Percentiles rank a stretch among this genome's conserved stretches.
These are phyloP conservation scores for Rhytidiadelphus loreus DNA, from an alignment of 225 moss, liverwort and hornwort species.

Conservation along the genomic window DNA sequence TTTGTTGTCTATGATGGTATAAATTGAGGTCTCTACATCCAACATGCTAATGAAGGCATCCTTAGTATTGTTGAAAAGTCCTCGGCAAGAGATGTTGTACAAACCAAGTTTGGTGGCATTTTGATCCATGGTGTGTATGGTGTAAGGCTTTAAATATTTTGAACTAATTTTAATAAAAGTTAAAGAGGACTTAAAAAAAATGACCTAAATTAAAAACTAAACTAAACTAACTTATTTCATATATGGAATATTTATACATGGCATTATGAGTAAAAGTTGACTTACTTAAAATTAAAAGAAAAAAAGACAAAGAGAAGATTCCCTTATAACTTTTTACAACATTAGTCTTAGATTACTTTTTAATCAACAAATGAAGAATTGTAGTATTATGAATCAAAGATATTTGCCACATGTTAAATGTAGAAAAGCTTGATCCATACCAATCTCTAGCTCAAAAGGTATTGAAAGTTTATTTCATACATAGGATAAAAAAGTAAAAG, in stretches of 20 bases:
- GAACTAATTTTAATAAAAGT: not conserved
- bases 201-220: not conserved
- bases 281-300: not conserved
- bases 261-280: not conserved
- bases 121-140: not conserved
- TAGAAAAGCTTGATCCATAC: not conserved
- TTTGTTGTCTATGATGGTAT: not conserved
- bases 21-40: fast-evolving
- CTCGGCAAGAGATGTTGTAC: fast-evolving
- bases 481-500: not conserved
- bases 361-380: not conserved
- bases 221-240: not conserved
- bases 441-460: fast-evolving
- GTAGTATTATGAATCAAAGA: not conserved
- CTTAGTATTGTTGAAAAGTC: too few relatives aligned
- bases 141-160: not conserved
- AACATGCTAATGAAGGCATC: fast-evolving
- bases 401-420: too few relatives aligned
- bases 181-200: not conserved
- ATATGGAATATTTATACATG: not conserved
- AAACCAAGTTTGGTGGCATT: not conserved
- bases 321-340: fast-evolving
- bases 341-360: not conserved
- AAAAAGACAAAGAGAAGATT: fast-evolving
- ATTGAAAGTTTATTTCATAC: not conserved